Evolutionary conservation across 106 monocot genomes (phyloP), one percentile per base, ranked within the genome.

Genomic region (Dendrobium huoshanense): DNA sequence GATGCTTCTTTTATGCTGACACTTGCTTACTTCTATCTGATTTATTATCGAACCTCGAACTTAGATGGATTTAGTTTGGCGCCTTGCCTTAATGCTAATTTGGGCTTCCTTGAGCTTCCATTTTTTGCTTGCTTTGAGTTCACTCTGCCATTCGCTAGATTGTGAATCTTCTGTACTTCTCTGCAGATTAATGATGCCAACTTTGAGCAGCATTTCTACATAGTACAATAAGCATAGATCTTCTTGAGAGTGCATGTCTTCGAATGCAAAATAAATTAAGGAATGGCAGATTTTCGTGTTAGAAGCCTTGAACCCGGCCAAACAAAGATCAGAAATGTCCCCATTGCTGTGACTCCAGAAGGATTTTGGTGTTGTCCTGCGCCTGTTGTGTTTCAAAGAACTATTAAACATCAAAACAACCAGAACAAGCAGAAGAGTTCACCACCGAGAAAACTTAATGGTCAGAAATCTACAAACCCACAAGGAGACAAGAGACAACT

Each of bases 311-410:
- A 91, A 80, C n/a, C 86, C 44, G 87, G 89, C 9, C 86, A 89
- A 55, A 83, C 97, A 6, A 94, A 84, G 82, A 89, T 98, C 74
- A 86, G 92, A 75, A 98, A 88, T 83, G 97, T 98, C 44, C 97
- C 97, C 49, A 97, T 97, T 84, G 97, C 94, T 25, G 97, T 97
- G 29, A 94, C 97, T 43, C 94, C 97, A 58, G 97, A 97, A 87
- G 97, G 94, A 4, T 97, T 97, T 72, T 97, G 97, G 97, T 97
- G 97, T 73, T 97, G 94, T 77, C 97, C 97, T 55, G 90, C 97
- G 9, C 97, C 90, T 15, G 97, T 87, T 45, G 92, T 88, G 22
- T 83, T 98, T 75, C 97, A 98, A 75, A 98, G 94, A 79, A 92
- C 92, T 10, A 77, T 94, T 19, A 98, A 95, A 65, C 86, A 86